phyloP scores from a whole-genome alignment of 2,329 filamentous ascomycete species.

The Nemania sp. region DNA sequence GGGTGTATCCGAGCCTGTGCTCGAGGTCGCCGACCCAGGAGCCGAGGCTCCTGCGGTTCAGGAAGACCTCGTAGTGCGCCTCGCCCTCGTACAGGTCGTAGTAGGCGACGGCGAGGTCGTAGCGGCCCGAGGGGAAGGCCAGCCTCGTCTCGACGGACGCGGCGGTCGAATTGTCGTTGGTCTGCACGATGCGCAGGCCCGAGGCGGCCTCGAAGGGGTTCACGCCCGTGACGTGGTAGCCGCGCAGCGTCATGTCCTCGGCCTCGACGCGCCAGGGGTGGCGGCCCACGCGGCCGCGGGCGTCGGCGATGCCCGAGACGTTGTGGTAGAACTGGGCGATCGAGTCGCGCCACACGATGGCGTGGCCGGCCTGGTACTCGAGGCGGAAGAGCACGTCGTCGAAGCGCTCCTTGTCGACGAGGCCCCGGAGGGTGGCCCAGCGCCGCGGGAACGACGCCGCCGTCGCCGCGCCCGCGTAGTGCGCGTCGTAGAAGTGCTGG shows the following conservation, averaged over 20 bases:
- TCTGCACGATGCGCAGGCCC: conserved; percentile 59
- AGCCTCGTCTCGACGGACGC: conserved; percentile 55
- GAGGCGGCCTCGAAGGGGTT: conserved; percentile 65
- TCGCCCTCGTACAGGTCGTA: conserved; percentile 65
- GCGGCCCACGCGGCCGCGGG: conserved; percentile 58
- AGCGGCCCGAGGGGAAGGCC: conserved; percentile 56
- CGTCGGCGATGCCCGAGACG: conserved; percentile 64
- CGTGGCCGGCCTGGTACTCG: conserved; percentile 69
- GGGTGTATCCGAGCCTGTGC: conserved; percentile 61
- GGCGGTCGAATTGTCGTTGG: conserved; percentile 53
- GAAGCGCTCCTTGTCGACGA: conserved; percentile 64
- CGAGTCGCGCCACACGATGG: conserved; percentile 71
- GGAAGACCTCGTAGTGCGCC: conserved; percentile 57
- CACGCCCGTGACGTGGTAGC: conserved; percentile 59
- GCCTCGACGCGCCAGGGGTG: conserved; percentile 72
- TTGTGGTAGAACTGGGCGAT: conserved; percentile 68
- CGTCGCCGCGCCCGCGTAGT: conserved; percentile 59
- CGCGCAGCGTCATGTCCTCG: conserved; percentile 64
- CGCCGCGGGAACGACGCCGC: conserved; percentile 60
- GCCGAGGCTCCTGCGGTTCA: conserved; percentile 59
- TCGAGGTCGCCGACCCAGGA: conserved; percentile 65
- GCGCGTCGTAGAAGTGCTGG: conserved; percentile 58
- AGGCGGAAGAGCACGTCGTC: conserved; percentile 63
- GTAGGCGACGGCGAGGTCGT: conserved; percentile 69
- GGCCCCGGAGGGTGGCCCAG: conserved; percentile 60